A percentile compares a stretch with the other conserved stretches of the same genome.
phyloP scores from a whole-genome alignment of 1,139 yeast species.

The Hemisphaericaspora subhashii region DNA sequence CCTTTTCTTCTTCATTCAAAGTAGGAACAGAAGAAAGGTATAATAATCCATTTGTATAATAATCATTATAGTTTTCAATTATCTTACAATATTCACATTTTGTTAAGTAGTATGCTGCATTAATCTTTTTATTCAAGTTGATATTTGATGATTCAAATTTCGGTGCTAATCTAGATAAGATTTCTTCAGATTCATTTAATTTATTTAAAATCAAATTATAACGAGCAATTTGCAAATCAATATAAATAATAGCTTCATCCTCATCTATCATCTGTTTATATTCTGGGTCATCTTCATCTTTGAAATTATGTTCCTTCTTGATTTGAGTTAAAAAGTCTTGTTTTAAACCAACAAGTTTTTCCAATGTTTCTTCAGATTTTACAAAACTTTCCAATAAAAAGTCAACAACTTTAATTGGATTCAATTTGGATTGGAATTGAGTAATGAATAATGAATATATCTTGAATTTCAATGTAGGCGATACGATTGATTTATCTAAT shows the following conservation, averaged over 20 bases:
- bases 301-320: constrained; percentile 25
- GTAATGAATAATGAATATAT: constrained; percentile 72
- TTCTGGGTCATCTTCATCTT: constrained; percentile 34
- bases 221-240: constrained; percentile 78
- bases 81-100: constrained; percentile 75
- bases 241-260: constrained; percentile 53
- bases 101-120: constrained; percentile 81
- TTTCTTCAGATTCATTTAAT: constrained; percentile 62
- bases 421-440: constrained; percentile 68
- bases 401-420: constrained; percentile 75
- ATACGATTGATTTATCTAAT: constrained; percentile 42
- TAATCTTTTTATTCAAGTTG: constrained; percentile 68
- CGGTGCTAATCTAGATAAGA: constrained; percentile 61
- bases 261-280: constrained; percentile 37
- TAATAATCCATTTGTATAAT: constrained; percentile 62
- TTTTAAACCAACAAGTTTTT: constrained; percentile 54
- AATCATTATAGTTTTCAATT: constrained; percentile 75
- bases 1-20: constrained; percentile 25
- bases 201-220: constrained; percentile 60
- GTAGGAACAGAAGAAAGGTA: constrained; percentile 53
- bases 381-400: constrained; percentile 59
- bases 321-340: constrained; percentile 44
- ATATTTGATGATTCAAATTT: constrained; percentile 53
- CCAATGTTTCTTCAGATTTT: constrained; percentile 49
- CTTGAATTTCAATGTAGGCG: constrained; percentile 56